A percentile compares a stretch with the other conserved stretches of the same genome.
These are phyloP conservation scores for Populus hybrid DNA, from an alignment of 441 rosid genomes.

Conservation along the genomic window DNA sequence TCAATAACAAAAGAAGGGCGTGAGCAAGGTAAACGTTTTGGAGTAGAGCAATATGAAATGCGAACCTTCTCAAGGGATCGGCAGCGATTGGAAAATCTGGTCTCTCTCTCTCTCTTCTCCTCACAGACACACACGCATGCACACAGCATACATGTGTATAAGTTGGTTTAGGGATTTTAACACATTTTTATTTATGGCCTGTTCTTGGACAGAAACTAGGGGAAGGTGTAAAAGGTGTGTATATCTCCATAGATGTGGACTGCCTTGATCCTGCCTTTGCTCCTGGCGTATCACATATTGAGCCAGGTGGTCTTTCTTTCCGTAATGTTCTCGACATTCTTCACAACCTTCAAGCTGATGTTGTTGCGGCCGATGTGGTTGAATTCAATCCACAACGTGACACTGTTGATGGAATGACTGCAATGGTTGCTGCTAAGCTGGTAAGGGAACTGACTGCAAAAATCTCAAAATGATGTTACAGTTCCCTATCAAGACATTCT, in stretches of 20 bases:
- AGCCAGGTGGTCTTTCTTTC: conserved; percentile 96
- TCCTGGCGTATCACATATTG: conserved; percentile 97
- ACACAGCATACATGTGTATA: neutral
- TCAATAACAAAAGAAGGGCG: conserved; percentile 85
- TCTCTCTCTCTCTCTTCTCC: conserved; percentile 22
- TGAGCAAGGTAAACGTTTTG: conserved; percentile 87
- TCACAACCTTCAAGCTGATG: conserved; percentile 79
- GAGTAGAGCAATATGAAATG: conserved; percentile 97
- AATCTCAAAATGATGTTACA: conserved; percentile 56
- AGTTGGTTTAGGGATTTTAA: neutral
- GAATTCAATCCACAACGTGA: conserved; percentile 98
- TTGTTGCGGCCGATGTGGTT: conserved; percentile 92
- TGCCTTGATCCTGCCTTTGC: conserved; percentile 98
- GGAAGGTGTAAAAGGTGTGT: conserved; percentile 92
- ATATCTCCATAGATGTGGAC: conserved; percentile 87
- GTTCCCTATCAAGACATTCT: neutral
- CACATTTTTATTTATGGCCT: neutral
- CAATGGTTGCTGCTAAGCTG: conserved; percentile 98
- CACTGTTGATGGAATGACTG: conserved; percentile 99
- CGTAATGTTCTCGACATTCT: conserved; percentile 89
- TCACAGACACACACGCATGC: neutral
- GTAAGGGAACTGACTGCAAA: conserved; percentile 90
- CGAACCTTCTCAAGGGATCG: conserved; percentile 82
- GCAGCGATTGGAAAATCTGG: conserved; percentile 76
- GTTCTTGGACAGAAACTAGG: conserved; percentile 72